Conservation (phyloP, 495 filamentous ascomycete species). For the Aspergillus indologenus region DNA sequence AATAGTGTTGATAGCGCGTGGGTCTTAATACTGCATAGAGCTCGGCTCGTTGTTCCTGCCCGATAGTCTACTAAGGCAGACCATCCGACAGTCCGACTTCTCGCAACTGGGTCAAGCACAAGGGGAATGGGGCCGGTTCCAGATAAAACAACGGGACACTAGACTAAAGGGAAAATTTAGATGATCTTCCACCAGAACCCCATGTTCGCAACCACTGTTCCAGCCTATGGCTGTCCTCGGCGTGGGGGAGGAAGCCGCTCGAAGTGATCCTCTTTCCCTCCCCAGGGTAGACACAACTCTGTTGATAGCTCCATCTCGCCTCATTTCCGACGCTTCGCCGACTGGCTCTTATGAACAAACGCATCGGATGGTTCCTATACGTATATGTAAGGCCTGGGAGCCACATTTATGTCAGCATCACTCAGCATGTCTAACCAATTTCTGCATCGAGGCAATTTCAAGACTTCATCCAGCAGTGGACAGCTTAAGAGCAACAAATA, state of each 20-base stretch:
- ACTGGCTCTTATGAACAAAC: too few species aligned
- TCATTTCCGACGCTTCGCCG: neutral
- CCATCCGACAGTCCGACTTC: neutral
- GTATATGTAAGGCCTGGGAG: neutral
- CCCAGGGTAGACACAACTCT: neutral
- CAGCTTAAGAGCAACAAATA: too few species aligned
- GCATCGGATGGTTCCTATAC: too few species aligned
- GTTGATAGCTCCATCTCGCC: neutral
- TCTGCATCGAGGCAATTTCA: neutral
- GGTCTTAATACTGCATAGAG: neutral
- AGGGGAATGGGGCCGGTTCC: neutral
- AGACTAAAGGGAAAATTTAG: neutral
- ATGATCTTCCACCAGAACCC: conserved; percentile 1
- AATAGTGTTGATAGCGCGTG: neutral
- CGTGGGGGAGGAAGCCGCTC: neutral
- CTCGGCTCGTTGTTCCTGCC: neutral
- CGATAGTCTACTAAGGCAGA: neutral
- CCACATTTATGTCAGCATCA: neutral
- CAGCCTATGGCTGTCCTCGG: neutral
- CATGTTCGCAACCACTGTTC: neutral
- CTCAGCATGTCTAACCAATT: neutral
- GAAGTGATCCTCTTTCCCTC: neutral
- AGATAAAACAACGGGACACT: neutral
- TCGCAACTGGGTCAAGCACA: neutral
- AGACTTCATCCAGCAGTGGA: neutral